Evolutionary conservation across 768 basidiomycete species (phyloP), one percentile per base, ranked within the genome.

Genomic region (Phlebiopsis gigantea): DNA sequence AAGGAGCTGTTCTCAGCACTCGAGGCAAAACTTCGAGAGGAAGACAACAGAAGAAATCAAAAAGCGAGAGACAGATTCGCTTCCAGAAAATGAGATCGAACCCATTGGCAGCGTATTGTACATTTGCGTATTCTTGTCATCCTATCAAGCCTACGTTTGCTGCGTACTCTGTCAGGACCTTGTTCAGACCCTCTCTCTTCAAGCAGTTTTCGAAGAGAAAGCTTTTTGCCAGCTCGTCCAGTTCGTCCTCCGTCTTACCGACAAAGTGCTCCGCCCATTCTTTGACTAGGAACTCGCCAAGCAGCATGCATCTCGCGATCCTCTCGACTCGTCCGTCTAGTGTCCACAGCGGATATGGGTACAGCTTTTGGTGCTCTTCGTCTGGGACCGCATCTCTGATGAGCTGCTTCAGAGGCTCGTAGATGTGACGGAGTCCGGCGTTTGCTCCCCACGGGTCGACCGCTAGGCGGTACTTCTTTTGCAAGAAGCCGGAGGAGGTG

Each of bases 361-460:
- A 86, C 9, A 87, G 71, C 8, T 68, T 60, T 53, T 74, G 81
- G 67, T 79, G 77, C 61, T 63, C 64, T 24, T 60, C 57, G 24
- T 77, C 64, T n/a, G n/a, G n/a, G 31, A 87, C 75, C 64, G 85
- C 81, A 45, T 80, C 63, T 51, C 78, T 63, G 70, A 90, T 73
- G 61, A 82, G 87, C 46, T 88, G 72, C 61, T 83, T 67, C 53
- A 91, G 72, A 9, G 88, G 88, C 59, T 83, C 68, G 71, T 89
- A 91, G 52, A 86, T 68, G 58, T 80, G 66, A 28, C 73, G 73
- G 39, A 92, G 82, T 42, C 70, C 67, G 12, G 70, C 70, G 67
- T 90, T 86, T 1, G 86, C 79, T 12, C 89, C 89, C 90, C 90
- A 91, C 1, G 84, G 81, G 66, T 92, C 90, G 49, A 83, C 73